A percentile compares a stretch with the other conserved stretches of the same genome.
These are phyloP conservation scores for Cryptococcus neoformans DNA, from an alignment of 1,284 basidiomycete species.

Conservation along the genomic window DNA sequence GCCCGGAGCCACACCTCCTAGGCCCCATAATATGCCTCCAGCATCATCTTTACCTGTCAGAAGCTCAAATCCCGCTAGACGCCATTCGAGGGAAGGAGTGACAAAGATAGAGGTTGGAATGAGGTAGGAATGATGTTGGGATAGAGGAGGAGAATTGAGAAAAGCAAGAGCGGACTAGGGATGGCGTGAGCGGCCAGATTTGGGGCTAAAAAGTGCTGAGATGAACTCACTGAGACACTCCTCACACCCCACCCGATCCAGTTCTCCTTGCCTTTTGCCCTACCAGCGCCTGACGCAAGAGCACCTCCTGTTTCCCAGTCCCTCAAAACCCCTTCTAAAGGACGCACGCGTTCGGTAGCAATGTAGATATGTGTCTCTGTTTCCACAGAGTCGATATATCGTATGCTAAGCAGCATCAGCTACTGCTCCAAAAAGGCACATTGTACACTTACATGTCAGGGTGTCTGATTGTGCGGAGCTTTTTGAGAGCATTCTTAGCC, in stretches of 20 bases:
- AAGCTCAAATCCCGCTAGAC: slow-evolving; percentile 89
- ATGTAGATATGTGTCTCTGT: slow-evolving; percentile 85
- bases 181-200: neutral
- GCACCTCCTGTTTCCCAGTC: slow-evolving; percentile 54
- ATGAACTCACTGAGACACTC: slow-evolving; percentile 70
- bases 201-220: neutral
- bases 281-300: slow-evolving; percentile 42
- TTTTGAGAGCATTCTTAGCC: slow-evolving; percentile 87
- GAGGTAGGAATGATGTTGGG: slow-evolving; percentile 81
- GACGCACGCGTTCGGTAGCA: slow-evolving; percentile 87
- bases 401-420: slow-evolving; percentile 55
- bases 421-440: neutral
- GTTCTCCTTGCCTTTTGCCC: slow-evolving; percentile 64
- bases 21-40: slow-evolving; percentile 56
- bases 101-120: slow-evolving; percentile 77
- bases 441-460: slow-evolving; percentile 65
- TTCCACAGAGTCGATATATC: slow-evolving; percentile 90
- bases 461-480: slow-evolving; percentile 86
- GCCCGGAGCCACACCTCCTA: slow-evolving; percentile 65
- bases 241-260: slow-evolving; percentile 95
- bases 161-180: slow-evolving; percentile 81
- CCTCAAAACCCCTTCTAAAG: slow-evolving; percentile 64
- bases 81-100: slow-evolving; percentile 84
- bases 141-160: slow-evolving; percentile 78
- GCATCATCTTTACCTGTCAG: slow-evolving; percentile 56